Conservation (phyloP, 371 early-diverging fungal species). For the Mucor irregularis region DNA sequence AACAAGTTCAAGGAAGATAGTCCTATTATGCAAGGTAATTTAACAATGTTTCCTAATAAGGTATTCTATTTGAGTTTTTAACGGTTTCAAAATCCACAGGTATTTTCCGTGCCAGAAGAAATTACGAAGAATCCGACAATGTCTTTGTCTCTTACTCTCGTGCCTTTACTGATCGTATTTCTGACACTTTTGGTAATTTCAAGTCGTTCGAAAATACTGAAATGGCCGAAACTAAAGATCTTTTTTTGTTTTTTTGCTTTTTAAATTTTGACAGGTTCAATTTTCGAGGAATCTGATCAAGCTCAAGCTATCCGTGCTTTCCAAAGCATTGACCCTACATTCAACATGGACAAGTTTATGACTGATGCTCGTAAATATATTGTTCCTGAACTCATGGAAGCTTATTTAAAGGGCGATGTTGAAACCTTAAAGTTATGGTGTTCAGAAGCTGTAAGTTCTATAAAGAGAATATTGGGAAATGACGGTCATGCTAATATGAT, state of each 20-base stretch:
- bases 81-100: constrained; percentile 25
- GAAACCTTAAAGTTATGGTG: constrained; percentile 89
- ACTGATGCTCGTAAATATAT: constrained; percentile 89
- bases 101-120: constrained; percentile 75
- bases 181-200: constrained; percentile 66
- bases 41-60: neutral
- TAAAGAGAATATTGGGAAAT: neutral
- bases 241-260: neutral
- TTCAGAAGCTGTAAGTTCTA: constrained; percentile 76
- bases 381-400: constrained; percentile 96
- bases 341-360: constrained; percentile 86
- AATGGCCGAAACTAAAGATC: too few species aligned
- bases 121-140: constrained; percentile 91
- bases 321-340: constrained; percentile 83
- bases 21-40: constrained; percentile 79
- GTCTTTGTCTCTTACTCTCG: constrained; percentile 82
- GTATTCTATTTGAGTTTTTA: neutral
- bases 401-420: constrained; percentile 84
- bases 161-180: constrained; percentile 76
- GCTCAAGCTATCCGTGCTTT: constrained; percentile 87
- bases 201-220: too few species aligned
- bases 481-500: neutral
- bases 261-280: constrained; percentile 43
- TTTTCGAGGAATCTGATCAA: constrained; percentile 93
- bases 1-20: constrained; percentile 87